Evolutionary conservation across 2,329 filamentous ascomycete genomes (phyloP), one percentile per base, ranked within the genome.

Genomic region (Diaporthe sp.): DNA sequence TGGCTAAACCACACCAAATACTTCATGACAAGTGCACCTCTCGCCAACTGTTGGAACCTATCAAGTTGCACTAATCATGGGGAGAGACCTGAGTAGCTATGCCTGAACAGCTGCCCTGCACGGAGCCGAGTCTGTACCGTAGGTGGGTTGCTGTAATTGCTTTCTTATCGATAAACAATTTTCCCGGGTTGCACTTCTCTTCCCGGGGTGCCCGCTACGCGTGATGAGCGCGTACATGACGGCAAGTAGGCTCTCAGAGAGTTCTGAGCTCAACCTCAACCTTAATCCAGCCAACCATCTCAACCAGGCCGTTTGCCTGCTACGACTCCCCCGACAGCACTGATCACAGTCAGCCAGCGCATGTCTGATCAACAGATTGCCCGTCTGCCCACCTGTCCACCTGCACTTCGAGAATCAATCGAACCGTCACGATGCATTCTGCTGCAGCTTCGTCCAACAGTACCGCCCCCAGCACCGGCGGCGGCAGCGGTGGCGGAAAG

Each of bases 141-240:
- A 39, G 37, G 37, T n/a, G 12, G 39, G n/a, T 28, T 44, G 25
- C 25, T 20, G 15, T 15, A 22, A 34, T 13, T 39, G 28, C 7
- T 25, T n/a, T 47, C 73, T 75, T 75, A 75, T 75, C 73, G 73
- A 75, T 75, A 75, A 75, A 10, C 58, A 75, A 74, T 61, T 71
- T 51, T 55, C 63, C 51, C 20, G 2, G 28, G 39, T 5, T 71
- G 13, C 44, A 49, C 5, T 49, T 49, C 20, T 49, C 44, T 49
- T 49, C 44, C 44, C 20, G 20, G 20, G 42, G 42, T 44, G 42
- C 31, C 25, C 42, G 31, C 53, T 22, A 49, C 28, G 42, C 53
- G 51, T 22, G 20, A 28, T 15, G 25, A 12, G 55, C 63, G 44
- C 44, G 31, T 71, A 20, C 39, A 31, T 34, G 8, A n/a, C 61